Conservation (phyloP, 2,329 filamentous ascomycete genomes). For the Trichoderma aggressivum region DNA sequence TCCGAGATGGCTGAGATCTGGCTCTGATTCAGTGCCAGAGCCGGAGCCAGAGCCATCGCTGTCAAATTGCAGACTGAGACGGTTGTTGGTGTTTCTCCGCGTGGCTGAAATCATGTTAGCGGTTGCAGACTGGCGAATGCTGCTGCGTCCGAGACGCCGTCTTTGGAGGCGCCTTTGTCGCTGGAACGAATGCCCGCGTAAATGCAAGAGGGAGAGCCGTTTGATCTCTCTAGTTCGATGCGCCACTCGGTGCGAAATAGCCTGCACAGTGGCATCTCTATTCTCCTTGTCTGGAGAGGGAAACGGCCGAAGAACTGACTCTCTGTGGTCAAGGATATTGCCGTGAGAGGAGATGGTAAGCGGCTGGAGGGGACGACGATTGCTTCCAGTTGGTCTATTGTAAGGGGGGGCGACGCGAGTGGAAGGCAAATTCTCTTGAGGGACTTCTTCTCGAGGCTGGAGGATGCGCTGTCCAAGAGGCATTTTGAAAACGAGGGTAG, state of each 20-base stretch:
- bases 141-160: background rate
- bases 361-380: slow-evolving; percentile 29
- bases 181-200: background rate
- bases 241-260: slow-evolving; percentile 20
- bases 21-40: slow-evolving; percentile 37
- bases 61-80: slow-evolving; percentile 37
- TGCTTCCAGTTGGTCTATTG: slow-evolving; percentile 8
- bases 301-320: slow-evolving; percentile 24
- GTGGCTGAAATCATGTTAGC: slow-evolving; percentile 29
- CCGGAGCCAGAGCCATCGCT: slow-evolving; percentile 38
- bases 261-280: slow-evolving; percentile 20
- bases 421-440: slow-evolving; percentile 10
- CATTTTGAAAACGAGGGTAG: background rate
- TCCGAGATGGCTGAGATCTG: slow-evolving; percentile 37
- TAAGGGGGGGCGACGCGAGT: background rate
- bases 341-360: slow-evolving; percentile 27
- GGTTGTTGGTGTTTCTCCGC: slow-evolving; percentile 28
- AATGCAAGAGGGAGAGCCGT: slow-evolving; percentile 18
- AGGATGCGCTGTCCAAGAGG: slow-evolving; percentile 2
- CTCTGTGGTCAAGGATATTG: slow-evolving; percentile 22
- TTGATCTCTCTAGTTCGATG: slow-evolving; percentile 16
- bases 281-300: slow-evolving; percentile 32
- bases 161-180: background rate
- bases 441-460: background rate
- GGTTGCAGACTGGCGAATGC: background rate